Base-by-base conservation (phyloP, 2,329 filamentous ascomycete genomes). In the Penicillium freii region DNA sequence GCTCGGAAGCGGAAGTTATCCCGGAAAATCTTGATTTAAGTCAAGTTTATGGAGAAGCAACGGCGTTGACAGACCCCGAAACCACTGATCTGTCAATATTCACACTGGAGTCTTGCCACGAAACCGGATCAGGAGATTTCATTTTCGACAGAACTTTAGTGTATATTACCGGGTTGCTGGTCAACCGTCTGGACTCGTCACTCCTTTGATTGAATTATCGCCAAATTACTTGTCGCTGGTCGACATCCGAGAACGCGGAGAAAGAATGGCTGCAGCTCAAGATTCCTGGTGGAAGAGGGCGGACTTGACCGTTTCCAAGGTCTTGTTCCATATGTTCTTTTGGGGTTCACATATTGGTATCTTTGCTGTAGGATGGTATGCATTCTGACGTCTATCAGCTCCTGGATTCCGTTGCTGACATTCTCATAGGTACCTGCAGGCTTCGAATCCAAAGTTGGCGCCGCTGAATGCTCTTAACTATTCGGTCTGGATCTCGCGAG, bases 401-500 rank as follows among this genome's bases (percentile, higher is more conserved):
- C 11, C 1, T 25, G 17, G 44, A 15, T 7, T 17, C 6, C 8
- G 15, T 46, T 5, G 15, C 69, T 76, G 53, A 75, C 61, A 42
- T 27, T 54, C 66, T 58, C 8, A 59, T 66, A 96, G 92, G 91
- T 90, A 81, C 69, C 88, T 94, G 68, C 94, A 99, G 80, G 81
- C 75, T 34, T 66, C 72, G 5, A 89, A 96, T 70, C 60, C 72
- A 10, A 84, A 85, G 56, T 81, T 99, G 29, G 87, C 88, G 5
- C 84, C 84, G 42, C 82, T 99, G 46, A 99, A 99, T 75, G 84
- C 79, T 0, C 84, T 99, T 48, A 82, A 82, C 54, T 97, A 84
- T 77, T 97, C 93, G 3, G 94, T 99, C 55, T 99, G 93, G 93
- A 85, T 97, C 58, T 97, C 94, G 29, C 87, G 94, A 81, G 94